phyloP scores from a whole-genome alignment of 176 grass and related monocot genomes.

The Triticum urartu region DNA sequence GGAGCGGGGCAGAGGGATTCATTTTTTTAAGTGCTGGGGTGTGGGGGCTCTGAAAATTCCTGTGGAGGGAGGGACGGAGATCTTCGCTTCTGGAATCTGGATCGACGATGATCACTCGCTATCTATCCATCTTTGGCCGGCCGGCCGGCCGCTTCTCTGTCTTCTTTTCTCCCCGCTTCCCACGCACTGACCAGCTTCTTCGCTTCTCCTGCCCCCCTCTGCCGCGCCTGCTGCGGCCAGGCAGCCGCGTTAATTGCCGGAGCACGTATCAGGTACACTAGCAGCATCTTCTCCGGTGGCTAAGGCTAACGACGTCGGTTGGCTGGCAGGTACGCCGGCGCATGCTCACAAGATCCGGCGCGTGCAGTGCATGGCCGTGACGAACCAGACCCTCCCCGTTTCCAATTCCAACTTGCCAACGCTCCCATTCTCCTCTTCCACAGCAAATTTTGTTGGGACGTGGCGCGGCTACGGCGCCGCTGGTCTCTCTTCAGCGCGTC shows the following conservation, averaged over 20 bases:
- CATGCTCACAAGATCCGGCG: not conserved
- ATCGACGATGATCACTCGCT: conserved; percentile 33
- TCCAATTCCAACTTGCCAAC: not conserved
- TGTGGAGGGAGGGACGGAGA: not conserved
- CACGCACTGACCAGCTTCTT: not conserved
- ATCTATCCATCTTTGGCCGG: conserved; percentile 35
- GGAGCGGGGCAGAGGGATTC: not conserved
- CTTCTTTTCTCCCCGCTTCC: not conserved
- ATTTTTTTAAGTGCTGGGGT: conserved; percentile 1
- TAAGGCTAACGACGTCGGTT: no score
- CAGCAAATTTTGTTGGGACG: not conserved
- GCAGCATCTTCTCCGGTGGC: not conserved
- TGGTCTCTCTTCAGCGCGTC: not conserved
- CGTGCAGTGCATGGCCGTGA: not conserved
- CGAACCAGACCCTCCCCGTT: not conserved
- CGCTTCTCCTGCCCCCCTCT: no score
- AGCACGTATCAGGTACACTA: no score
- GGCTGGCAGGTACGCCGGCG: no score
- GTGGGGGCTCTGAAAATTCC: conserved; percentile 83
- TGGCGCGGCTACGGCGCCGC: no score
- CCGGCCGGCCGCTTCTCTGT: conserved; percentile 30
- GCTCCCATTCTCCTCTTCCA: accelerated
- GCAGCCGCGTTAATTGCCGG: not conserved
- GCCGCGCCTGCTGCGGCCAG: not conserved
- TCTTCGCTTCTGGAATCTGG: conserved; percentile 28